Conservation (phyloP, 2,329 filamentous ascomycete genomes). For the Myriosclerotinia curreyana region DNA sequence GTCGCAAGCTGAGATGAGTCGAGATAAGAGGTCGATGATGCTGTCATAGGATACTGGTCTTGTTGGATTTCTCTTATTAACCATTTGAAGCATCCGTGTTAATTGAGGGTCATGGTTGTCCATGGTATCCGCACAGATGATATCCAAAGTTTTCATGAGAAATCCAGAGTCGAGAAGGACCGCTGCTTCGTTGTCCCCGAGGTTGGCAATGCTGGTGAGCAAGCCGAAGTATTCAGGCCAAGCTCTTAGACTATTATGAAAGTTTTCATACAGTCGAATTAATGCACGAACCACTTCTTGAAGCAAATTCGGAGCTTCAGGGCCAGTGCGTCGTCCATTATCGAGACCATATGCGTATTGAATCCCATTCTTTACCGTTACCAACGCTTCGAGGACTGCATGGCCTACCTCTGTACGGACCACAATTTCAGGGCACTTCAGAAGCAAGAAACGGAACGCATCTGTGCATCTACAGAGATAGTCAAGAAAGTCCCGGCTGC, state of each 20-base stretch:
- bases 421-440: conserved; percentile 55
- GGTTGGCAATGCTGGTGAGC: conserved; percentile 61
- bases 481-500: conserved; percentile 57
- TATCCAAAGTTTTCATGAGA: conserved; percentile 47
- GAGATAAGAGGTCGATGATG: conserved; percentile 51
- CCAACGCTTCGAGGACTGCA: conserved; percentile 53
- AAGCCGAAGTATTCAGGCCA: conserved; percentile 77
- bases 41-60: conserved; percentile 54
- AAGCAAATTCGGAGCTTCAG: conserved; percentile 38
- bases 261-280: conserved; percentile 56
- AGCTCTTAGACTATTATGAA: conserved; percentile 59
- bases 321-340: conserved; percentile 34
- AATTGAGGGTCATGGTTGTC: conserved; percentile 47
- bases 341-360: conserved; percentile 48
- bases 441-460: conserved; percentile 61
- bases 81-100: conserved; percentile 50
- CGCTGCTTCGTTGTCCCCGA: conserved; percentile 58
- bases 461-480: conserved; percentile 58
- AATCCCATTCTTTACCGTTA: conserved; percentile 49
- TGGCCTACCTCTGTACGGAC: conserved; percentile 54
- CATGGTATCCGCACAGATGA: conserved; percentile 37
- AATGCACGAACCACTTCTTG: conserved; percentile 47
- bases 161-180: conserved; percentile 60
- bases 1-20: conserved; percentile 36
- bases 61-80: conserved; percentile 48